A percentile compares a stretch with the other conserved stretches of the same genome.
Conservation (phyloP, 495 filamentous ascomycete genomes). For the Penicillium atrosanguineum region DNA sequence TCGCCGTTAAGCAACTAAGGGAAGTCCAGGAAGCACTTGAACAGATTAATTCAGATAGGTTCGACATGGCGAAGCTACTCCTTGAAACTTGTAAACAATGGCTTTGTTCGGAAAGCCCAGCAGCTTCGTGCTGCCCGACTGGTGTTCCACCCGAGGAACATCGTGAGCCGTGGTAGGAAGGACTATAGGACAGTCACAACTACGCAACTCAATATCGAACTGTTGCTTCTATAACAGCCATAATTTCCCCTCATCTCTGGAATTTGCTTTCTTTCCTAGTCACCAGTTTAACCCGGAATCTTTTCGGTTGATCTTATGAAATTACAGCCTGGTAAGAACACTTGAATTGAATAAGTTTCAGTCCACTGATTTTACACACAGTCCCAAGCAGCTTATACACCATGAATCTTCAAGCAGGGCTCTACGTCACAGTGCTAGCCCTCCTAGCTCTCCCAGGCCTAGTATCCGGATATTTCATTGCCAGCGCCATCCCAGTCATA, state of each 20-base stretch:
- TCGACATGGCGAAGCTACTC: neutral
- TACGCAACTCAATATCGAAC: neutral
- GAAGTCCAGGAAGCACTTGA: neutral
- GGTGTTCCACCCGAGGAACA: neutral
- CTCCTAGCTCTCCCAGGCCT: neutral
- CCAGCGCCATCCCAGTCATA: neutral
- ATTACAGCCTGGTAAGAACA: neutral
- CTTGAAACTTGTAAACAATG: neutral
- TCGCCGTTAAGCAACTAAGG: neutral
- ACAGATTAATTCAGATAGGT: neutral
- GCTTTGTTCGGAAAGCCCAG: neutral
- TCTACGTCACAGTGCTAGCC: neutral
- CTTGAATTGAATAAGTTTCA: neutral
- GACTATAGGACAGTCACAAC: neutral
- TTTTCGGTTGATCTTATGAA: neutral
- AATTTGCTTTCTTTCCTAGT: neutral
- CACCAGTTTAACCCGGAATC: neutral
- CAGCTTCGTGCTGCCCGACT: neutral
- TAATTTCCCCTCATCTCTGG: neutral
- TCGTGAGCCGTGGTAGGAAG: neutral
- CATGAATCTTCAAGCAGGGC: neutral
- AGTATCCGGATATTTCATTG: neutral
- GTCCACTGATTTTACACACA: neutral
- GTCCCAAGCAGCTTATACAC: neutral
- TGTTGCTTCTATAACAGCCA: neutral